A percentile compares a stretch with the other conserved stretches of the same genome.
These are phyloP conservation scores for Dendrobium catenatum DNA, from an alignment of 106 monocot species.

Conservation along the genomic window DNA sequence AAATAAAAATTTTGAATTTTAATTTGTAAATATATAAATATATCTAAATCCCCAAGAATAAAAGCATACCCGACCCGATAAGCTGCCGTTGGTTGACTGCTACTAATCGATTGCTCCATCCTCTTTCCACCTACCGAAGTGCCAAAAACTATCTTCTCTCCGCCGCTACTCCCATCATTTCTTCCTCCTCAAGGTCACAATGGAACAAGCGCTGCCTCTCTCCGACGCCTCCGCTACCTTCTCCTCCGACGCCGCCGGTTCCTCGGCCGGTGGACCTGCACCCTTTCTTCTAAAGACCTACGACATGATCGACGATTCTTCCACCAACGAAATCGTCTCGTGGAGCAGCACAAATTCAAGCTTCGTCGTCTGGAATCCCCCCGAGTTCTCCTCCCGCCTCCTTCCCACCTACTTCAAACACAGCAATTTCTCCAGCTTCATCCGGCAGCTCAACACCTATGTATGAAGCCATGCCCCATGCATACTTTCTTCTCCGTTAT, in stretches of 20 bases:
- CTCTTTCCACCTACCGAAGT: not conserved
- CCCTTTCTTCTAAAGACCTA: conserved; percentile 91
- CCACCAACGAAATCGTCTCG: conserved; percentile 75
- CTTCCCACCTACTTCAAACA: conserved; percentile 96
- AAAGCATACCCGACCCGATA: too few relatives aligned
- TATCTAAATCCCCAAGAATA: too few relatives aligned
- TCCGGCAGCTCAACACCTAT: conserved; percentile 98
- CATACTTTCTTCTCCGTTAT: not conserved
- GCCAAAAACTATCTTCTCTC: not conserved
- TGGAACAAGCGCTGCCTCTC: not conserved
- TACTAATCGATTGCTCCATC: not conserved
- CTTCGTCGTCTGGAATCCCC: conserved; percentile 93
- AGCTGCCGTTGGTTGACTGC: too few relatives aligned
- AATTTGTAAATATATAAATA: too few relatives aligned
- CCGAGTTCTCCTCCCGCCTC: conserved; percentile 72
- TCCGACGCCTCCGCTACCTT: not conserved
- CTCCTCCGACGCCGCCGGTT: not conserved
- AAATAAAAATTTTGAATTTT: too few relatives aligned
- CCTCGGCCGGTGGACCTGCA: conserved; percentile 59
- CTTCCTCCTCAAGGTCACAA: not conserved
- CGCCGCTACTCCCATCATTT: too few relatives aligned
- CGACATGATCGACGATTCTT: conserved; percentile 86
- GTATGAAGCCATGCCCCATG: conserved; percentile 18
- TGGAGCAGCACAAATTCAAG: conserved; percentile 57
- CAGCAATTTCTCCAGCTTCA: conserved; percentile 98